These are phyloP conservation scores for Rutidosis leptorrhynchoides DNA, from an alignment of 129 eudicot genomes.

Conservation along the genomic window DNA sequence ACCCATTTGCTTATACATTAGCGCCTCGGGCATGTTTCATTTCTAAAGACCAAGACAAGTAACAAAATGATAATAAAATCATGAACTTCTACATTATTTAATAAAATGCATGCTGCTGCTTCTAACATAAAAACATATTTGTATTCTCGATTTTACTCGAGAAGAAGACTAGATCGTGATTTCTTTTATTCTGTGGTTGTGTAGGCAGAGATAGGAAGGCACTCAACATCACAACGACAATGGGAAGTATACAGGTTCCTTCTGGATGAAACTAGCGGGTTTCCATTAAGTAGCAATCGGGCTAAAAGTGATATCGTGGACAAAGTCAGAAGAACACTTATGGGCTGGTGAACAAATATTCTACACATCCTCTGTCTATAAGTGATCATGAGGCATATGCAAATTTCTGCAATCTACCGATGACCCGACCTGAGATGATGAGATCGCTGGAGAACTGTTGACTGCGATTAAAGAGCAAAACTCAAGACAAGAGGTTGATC, in stretches of 20 bases:
- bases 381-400: not conserved
- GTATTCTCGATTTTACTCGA: not conserved
- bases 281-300: constrained; percentile 34
- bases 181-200: constrained; percentile 8
- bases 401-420: not conserved
- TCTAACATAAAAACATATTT: not conserved
- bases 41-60: too few relatives aligned
- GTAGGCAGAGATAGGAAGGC: constrained; percentile 89
- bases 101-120: too few relatives aligned
- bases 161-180: not conserved
- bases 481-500: not conserved
- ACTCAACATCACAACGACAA: constrained; percentile 55
- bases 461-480: not conserved
- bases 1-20: too few relatives aligned
- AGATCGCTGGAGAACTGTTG: not conserved
- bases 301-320: constrained; percentile 59
- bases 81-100: too few relatives aligned
- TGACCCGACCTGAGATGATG: not conserved
- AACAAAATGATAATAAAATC: too few relatives aligned
- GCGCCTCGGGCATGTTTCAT: too few relatives aligned
- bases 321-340: constrained; percentile 59
- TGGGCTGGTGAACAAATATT: constrained; percentile 65
- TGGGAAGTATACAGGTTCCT: constrained; percentile 92
- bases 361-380: not conserved
- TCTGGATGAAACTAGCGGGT: constrained; percentile 60